Conservation (phyloP, 2,329 filamentous ascomycete species). For the Sporothrix pseudoabietina region DNA sequence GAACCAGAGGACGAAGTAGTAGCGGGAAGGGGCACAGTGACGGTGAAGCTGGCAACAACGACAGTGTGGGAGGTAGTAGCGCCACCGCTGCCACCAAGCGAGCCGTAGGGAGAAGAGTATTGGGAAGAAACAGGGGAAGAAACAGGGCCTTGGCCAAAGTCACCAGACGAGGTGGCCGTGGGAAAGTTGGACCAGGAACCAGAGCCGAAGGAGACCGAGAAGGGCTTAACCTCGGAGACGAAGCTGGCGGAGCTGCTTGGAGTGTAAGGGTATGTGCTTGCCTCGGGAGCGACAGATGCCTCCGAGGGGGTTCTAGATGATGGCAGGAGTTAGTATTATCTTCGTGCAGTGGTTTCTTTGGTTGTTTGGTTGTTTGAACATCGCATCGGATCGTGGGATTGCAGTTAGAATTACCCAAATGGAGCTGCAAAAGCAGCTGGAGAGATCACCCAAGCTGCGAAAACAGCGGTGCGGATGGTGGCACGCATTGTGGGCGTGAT, state of each 20-base stretch:
- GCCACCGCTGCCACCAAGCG: background rate
- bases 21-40: slow-evolving; percentile 19
- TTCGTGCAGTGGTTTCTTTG: background rate
- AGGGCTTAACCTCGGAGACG: background rate
- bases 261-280: background rate
- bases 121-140: no score
- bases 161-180: background rate
- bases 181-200: slow-evolving; percentile 14
- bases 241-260: background rate
- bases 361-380: background rate
- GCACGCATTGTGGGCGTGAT: slow-evolving; percentile 15
- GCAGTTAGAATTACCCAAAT: background rate
- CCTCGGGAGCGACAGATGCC: background rate
- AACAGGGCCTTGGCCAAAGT: background rate
- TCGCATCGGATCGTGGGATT: background rate
- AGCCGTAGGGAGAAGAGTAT: background rate
- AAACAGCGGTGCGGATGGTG: background rate
- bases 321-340: background rate
- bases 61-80: slow-evolving; percentile 22
- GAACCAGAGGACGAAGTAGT: background rate
- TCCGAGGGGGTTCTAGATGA: background rate
- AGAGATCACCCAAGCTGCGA: background rate
- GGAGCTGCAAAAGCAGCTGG: background rate
- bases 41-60: slow-evolving; percentile 32
- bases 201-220: background rate